phyloP scores from a whole-genome alignment of 2,329 filamentous ascomycete species.

The Colletotrichum agaves region DNA sequence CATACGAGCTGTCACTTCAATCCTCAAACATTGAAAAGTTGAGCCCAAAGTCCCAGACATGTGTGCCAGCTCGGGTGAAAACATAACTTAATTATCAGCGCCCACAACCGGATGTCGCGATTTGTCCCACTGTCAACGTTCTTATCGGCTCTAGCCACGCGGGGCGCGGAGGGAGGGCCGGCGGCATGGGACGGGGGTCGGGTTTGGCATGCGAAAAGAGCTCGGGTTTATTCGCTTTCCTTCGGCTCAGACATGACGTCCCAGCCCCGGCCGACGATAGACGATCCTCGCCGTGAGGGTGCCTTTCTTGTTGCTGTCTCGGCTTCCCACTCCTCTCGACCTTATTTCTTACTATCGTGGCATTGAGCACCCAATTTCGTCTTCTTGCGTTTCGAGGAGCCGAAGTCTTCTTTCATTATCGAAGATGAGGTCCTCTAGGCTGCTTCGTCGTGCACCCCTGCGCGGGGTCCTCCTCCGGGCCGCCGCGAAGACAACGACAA shows the following conservation, averaged over 20 bases:
- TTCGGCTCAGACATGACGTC: constrained; percentile 50
- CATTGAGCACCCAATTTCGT: not conserved
- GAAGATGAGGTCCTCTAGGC: constrained; percentile 39
- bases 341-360: not conserved
- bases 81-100: constrained; percentile 24
- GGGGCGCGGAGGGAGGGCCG: constrained; percentile 3
- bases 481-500: constrained; percentile 12
- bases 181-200: constrained; percentile 2
- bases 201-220: not conserved
- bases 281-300: constrained; percentile 29
- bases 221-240: constrained; percentile 40
- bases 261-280: constrained; percentile 27
- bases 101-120: not conserved
- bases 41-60: constrained; percentile 3
- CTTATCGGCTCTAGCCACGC: constrained; percentile 15
- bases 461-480: constrained; percentile 42
- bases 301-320: constrained; percentile 12
- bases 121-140: constrained; percentile 1
- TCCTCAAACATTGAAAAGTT: constrained; percentile 10
- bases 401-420: not conserved
- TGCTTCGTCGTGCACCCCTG: constrained; percentile 45
- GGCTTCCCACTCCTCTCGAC: constrained; percentile 14
- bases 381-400: not conserved
- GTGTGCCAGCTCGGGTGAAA: constrained; percentile 21
- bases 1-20: not conserved